Conservation (phyloP, 1,284 basidiomycete species). For the Athelia sp. region DNA sequence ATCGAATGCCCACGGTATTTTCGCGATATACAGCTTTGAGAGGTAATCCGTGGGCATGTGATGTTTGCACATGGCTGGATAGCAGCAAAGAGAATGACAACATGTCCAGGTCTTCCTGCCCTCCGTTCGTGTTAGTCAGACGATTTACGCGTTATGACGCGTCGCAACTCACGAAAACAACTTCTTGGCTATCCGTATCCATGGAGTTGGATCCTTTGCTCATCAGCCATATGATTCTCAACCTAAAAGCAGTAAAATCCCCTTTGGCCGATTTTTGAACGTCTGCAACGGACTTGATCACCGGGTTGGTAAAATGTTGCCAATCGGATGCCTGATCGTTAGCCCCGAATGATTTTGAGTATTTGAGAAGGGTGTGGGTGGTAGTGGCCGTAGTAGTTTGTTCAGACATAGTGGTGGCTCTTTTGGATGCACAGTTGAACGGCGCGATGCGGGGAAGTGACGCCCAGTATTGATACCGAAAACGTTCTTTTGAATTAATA, state of each 20-base stretch:
- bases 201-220: conserved; percentile 30
- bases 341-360: conserved; percentile 57
- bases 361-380: conserved; percentile 43
- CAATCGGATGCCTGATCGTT: conserved; percentile 43
- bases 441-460: too few species aligned
- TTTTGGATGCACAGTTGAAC: too few species aligned
- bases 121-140: not conserved
- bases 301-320: conserved; percentile 73
- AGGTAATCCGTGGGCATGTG: conserved; percentile 46
- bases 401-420: not conserved
- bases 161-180: conserved; percentile 52
- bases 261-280: conserved; percentile 42
- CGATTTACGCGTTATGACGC: not conserved
- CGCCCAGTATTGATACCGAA: too few species aligned
- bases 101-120: conserved; percentile 70
- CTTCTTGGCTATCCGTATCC: conserved; percentile 42
- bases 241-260: conserved; percentile 52
- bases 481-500: too few species aligned
- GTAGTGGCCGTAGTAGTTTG: conserved; percentile 1
- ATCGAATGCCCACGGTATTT: conserved; percentile 65
- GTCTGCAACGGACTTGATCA: conserved; percentile 60
- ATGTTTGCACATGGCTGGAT: conserved; percentile 15
- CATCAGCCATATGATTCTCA: conserved; percentile 62
- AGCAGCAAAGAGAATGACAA: conserved; percentile 52
- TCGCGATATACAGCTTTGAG: conserved; percentile 75